These are phyloP conservation scores for Wolfiporia cocos DNA, from an alignment of 1,284 basidiomycete species.

Conservation along the genomic window DNA sequence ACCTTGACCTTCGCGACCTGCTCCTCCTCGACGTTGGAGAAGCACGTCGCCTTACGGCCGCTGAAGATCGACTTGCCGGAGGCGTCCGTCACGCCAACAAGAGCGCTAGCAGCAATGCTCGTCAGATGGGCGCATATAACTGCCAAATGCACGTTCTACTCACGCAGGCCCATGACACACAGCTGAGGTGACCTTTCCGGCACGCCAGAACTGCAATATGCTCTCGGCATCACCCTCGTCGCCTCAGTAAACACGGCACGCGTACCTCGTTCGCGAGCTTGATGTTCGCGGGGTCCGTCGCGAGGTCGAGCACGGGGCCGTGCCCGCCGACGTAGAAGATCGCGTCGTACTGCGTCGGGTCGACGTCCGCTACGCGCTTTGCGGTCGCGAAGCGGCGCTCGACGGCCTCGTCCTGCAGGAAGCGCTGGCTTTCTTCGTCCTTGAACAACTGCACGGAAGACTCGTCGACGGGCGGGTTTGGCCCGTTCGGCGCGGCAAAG, in stretches of 20 bases:
- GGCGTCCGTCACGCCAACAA: conserved; percentile 48
- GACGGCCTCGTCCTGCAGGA: conserved; percentile 56
- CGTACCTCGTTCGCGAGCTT: conserved; percentile 52
- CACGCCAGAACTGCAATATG: conserved; percentile 46
- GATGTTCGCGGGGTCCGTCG: conserved; percentile 50
- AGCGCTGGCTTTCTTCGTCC: conserved; percentile 53
- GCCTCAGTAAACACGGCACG: not conserved
- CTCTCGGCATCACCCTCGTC: not conserved
- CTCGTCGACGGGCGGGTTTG: conserved; percentile 69
- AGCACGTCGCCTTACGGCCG: conserved; percentile 56
- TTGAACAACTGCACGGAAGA: conserved; percentile 53
- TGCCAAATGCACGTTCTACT: conserved; percentile 9
- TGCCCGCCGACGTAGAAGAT: conserved; percentile 79
- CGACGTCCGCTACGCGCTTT: conserved; percentile 57
- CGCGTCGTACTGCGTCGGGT: conserved; percentile 58
- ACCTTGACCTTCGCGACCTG: conserved; percentile 36
- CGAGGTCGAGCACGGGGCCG: conserved; percentile 66
- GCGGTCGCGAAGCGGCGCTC: conserved; percentile 53
- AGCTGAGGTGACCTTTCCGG: conserved; percentile 53
- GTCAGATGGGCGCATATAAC: not conserved
- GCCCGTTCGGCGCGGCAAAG: conserved; percentile 65
- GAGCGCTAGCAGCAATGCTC: conserved; percentile 26
- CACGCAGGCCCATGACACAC: conserved; percentile 74
- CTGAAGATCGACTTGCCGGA: conserved; percentile 59
- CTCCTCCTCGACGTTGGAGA: conserved; percentile 70